Evolutionary conservation across 805 yeast species (phyloP).

Genomic region (Starmerella sp.): DNA sequence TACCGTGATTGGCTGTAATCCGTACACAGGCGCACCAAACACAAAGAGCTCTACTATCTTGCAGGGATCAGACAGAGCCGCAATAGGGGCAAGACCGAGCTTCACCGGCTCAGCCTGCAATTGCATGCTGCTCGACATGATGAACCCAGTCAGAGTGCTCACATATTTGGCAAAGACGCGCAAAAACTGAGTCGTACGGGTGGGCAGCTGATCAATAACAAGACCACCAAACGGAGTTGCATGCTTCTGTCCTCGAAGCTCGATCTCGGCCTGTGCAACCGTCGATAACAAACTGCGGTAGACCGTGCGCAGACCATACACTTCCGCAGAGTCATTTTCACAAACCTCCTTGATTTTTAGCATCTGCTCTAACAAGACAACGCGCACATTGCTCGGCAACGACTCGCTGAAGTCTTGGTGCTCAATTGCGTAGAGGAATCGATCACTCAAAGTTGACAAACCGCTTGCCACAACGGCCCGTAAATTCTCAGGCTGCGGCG

Average conservation of each 20-base stretch:
- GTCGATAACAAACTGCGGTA: constrained; percentile 9
- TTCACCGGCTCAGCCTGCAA: constrained; percentile 7
- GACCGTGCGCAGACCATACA: constrained; percentile 13
- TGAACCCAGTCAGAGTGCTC: constrained; percentile 15
- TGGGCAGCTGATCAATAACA: constrained; percentile 37
- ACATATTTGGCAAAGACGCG: constrained; percentile 20
- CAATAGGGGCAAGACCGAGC: not conserved
- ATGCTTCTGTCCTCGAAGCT: constrained; percentile 20
- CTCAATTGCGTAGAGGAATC: constrained; percentile 8
- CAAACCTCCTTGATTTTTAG: constrained; percentile 7
- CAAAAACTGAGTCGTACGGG: constrained; percentile 17
- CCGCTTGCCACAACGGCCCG: not conserved
- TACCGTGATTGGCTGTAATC: constrained; percentile 7
- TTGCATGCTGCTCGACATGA: constrained; percentile 8
- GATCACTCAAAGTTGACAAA: constrained; percentile 4
- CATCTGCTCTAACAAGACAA: constrained; percentile 17
- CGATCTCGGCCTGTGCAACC: constrained; percentile 17
- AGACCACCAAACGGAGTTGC: constrained; percentile 31
- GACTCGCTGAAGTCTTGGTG: constrained; percentile 9
- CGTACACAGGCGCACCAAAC: constrained; percentile 10
- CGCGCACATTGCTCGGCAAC: constrained; percentile 12
- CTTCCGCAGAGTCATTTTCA: not conserved
- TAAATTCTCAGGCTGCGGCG: not conserved
- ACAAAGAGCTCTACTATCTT: constrained; percentile 11
- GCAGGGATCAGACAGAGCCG: constrained; percentile 6